Evolutionary conservation across 2,329 filamentous ascomycete species (phyloP), one percentile per base, ranked within the genome.

Genomic region (Trichoderma arundinaceum): DNA sequence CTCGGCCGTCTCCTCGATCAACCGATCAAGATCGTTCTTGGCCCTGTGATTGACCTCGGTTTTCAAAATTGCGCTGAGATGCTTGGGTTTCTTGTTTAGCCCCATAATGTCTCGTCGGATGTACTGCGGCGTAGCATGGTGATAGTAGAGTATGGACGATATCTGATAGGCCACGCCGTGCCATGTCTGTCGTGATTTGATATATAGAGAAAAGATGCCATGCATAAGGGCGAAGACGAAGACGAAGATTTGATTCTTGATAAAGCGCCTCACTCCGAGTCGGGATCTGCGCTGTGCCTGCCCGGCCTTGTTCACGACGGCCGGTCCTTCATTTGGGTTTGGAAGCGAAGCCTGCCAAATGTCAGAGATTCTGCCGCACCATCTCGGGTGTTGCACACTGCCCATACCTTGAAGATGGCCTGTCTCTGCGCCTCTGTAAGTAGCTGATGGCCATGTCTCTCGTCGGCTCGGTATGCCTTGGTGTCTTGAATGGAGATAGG

Each of bases 71-170:
- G 96, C 90, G 74, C 93, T 97, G 58, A 99, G 77, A 75, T 99
- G 95, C 70, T 90, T 86, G 2, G 95, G 95, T 67, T 96, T 79
- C 72, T 90, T 88, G 66, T 83, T 84, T 65, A 99, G 78, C 9
- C 85, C 84, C 76, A 88, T 88, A 32, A 98, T 90, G 79, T 99
- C 95, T 73, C 90, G 89, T 73, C 90, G 88, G 71, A 99, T 97
- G 74, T 97, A 88, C 75, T 96, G 92, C 7, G 95, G 95, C 0
- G 94, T 96, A 60, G 92, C 91, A 78, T 99, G 95, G 80, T 99
- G 96, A 80, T 99, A 95, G 77, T 94, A 94, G 63, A 96, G 83
- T 68, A 98, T 86, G 9, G 92, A 91, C 61, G 92, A 86, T 69
- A 94, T 81, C 67, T 91, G 89, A 76, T 95, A 91, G 71, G 88